These are phyloP conservation scores for Pleurotus giganteus DNA, from an alignment of 768 basidiomycete genomes.

Conservation along the genomic window DNA sequence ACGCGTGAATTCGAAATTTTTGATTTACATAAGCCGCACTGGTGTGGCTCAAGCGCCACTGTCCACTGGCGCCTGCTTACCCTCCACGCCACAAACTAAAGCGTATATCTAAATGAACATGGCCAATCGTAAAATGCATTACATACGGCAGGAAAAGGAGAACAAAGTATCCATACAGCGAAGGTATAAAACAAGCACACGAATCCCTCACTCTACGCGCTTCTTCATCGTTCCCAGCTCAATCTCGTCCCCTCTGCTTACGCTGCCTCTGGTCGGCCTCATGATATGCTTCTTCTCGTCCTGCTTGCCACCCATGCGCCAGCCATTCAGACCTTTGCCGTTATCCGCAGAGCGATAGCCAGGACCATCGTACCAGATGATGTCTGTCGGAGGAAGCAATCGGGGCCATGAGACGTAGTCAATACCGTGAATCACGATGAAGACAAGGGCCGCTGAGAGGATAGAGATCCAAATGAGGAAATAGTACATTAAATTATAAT, in stretches of 20 bases:
- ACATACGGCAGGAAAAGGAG: no score
- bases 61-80: no score
- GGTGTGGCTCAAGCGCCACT: not conserved
- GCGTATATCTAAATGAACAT: no score
- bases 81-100: no score
- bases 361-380: conserved; percentile 86
- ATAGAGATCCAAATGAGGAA: conserved; percentile 78
- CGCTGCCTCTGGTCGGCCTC: conserved; percentile 35
- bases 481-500: conserved; percentile 84
- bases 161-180: not conserved
- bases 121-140: no score
- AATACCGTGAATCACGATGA: conserved; percentile 83
- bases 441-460: conserved; percentile 57
- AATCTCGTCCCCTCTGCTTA: conserved; percentile 60
- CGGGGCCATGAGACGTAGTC: conserved; percentile 96
- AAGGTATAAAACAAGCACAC: conserved; percentile 3
- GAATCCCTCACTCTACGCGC: conserved; percentile 56
- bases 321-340: conserved; percentile 64
- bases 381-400: conserved; percentile 78
- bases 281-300: conserved; percentile 22
- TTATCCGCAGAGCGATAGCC: conserved; percentile 77
- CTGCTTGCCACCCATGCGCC: not conserved
- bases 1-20: not conserved
- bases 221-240: conserved; percentile 80
- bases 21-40: conserved; percentile 1